Base-by-base conservation (phyloP, 768 basidiomycete genomes). In the Grammothele lineata region DNA sequence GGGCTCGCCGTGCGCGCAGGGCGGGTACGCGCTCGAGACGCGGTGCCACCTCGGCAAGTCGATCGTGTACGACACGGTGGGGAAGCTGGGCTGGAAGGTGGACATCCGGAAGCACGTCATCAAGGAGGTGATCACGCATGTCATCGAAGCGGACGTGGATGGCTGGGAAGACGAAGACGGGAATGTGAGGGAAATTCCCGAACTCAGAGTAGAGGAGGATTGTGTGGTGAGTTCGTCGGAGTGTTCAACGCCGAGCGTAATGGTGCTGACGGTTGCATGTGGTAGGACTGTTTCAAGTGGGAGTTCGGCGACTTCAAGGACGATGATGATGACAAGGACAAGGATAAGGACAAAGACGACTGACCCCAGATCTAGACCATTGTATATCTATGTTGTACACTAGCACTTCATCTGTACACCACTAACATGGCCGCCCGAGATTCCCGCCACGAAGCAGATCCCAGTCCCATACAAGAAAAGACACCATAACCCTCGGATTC, bases 241-340 rank as follows among this genome's bases (percentile, higher is more conserved):
- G 15, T 23, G n/a, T 10, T 27, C 23, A 7, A 10, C 5, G 8
- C 18, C 3, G 22, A 3, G 8, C 21, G 8, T 32, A 15, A 8
- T 15, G 25, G 9, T 66, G 17, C n/a, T 39, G 43, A 30, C 21
- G 24, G 21, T 45, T 39, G 24, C 33, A 25, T 17, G 41, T 23
- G n/a, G 7, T 55, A 88, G 86, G 87, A 88, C 47, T 88, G 87
- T 64, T 83, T 68, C 64, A 85, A 83, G 57, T 88, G 87, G 87
- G 80, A 85, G 48, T 89, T 87, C 44, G 74, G 76, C 6, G 61
- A 72, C 42, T 77, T 67, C 65, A 69, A 71, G 53, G 53, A 66
- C 36, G 21, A 32, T 35, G 43, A 46, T 22, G 41, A n/a, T 9
- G 24, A 43, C 21, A 22, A 43, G 15, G 30, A 42, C n/a, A n/a